These are phyloP conservation scores for Alternaria ethzedia DNA, from an alignment of 2,329 filamentous ascomycete species.

Conservation along the genomic window DNA sequence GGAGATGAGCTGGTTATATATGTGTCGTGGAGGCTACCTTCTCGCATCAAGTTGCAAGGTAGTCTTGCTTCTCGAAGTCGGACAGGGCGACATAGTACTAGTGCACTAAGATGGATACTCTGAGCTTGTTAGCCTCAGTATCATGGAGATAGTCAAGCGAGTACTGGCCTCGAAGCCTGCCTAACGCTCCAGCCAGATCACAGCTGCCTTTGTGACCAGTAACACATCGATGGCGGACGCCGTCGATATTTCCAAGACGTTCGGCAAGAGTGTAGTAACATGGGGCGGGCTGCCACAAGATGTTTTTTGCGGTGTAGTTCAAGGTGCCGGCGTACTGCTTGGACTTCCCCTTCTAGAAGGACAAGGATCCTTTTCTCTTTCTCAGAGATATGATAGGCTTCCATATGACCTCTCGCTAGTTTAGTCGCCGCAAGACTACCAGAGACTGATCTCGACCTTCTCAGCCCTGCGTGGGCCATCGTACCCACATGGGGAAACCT, in stretches of 20 bases:
- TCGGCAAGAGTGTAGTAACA: slow-evolving; percentile 14
- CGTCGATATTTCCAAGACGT: slow-evolving; percentile 36
- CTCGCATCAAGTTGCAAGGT: neutral
- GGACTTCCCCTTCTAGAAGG: slow-evolving; percentile 1
- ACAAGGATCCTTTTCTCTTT: neutral
- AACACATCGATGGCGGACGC: slow-evolving; percentile 11
- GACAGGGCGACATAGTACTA: neutral
- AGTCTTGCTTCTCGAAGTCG: neutral
- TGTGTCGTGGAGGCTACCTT: slow-evolving; percentile 1
- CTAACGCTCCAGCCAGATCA: neutral
- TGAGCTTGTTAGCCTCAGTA: neutral
- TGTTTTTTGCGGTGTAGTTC: neutral
- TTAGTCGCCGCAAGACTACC: slow-evolving; percentile 2
- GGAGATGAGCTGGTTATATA: slow-evolving; percentile 13
- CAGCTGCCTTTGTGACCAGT: slow-evolving; percentile 5
- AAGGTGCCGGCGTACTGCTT: neutral
- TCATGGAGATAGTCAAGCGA: neutral
- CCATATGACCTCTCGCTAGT: neutral
- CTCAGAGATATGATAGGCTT: slow-evolving; percentile 6
- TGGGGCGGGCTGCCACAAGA: neutral
- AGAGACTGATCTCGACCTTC: slow-evolving; percentile 14
- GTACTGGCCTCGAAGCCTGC: slow-evolving; percentile 13
- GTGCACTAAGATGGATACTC: neutral
- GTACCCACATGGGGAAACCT: neutral
- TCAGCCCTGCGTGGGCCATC: neutral